A percentile compares a stretch with the other conserved stretches of the same genome.
phyloP scores from a whole-genome alignment of 257 asterid genomes.

The Lantana camara region DNA sequence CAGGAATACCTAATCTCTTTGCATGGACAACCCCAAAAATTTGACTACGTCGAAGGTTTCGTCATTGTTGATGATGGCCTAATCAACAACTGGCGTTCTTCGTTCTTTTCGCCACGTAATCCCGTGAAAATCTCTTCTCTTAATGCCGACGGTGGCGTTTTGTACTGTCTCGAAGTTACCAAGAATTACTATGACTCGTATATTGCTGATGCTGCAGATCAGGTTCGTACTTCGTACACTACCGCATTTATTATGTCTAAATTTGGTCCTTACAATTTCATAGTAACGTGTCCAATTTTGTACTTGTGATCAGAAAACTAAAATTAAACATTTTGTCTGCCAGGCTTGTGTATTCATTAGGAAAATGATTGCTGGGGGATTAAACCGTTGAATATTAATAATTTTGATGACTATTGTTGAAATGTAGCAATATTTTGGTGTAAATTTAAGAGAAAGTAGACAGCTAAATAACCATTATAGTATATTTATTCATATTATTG shows the following conservation, averaged over 20 bases:
- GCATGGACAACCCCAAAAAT: constrained; percentile 46
- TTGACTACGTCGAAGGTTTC: constrained; percentile 83
- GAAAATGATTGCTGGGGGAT: neutral
- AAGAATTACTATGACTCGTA: constrained; percentile 53
- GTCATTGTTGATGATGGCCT: constrained; percentile 77
- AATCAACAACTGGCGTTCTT: constrained; percentile 82
- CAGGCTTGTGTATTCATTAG: neutral
- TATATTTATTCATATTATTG: no score
- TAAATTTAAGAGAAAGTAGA: no score
- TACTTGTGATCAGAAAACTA: no score
- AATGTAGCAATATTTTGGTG: no score
- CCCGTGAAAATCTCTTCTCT: constrained; percentile 69
- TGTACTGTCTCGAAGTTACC: constrained; percentile 74
- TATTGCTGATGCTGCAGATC: constrained; percentile 45
- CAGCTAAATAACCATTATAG: no score
- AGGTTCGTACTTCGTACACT: constrained; percentile 35
- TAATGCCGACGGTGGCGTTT: constrained; percentile 54
- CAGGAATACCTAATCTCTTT: constrained; percentile 71
- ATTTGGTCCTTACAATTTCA: no score
- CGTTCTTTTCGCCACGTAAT: constrained; percentile 69
- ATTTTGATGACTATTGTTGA: no score
- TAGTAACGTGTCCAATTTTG: no score
- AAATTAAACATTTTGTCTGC: neutral
- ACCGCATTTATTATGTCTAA: neutral
- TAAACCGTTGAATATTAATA: no score